Evolutionary conservation across 2,329 filamentous ascomycete species (phyloP).

Genomic region (Sclerotinia minor): DNA sequence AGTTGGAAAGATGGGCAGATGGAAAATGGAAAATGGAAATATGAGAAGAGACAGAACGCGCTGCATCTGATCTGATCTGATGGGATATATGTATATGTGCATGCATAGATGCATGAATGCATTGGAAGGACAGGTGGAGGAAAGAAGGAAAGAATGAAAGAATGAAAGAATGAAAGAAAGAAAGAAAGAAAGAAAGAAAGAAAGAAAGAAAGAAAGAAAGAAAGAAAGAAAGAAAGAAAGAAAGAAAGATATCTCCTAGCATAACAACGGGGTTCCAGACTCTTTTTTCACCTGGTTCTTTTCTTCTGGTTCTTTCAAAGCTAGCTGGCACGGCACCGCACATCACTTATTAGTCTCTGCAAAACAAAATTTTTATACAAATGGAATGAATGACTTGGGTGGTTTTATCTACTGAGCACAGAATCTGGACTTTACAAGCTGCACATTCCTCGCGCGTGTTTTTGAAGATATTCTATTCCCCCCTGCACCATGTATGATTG

Average conservation of each 20-base stretch:
- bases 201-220: not conserved
- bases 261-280: not conserved
- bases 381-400: conserved; percentile 4
- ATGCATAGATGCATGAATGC: not conserved
- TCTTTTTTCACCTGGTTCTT: not conserved
- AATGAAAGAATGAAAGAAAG: too few relatives aligned
- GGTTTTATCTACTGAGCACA: not conserved
- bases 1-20: not conserved
- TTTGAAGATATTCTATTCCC: not conserved
- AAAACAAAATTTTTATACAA: conserved; percentile 2
- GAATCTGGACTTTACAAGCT: not conserved
- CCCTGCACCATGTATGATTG: not conserved
- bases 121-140: not conserved
- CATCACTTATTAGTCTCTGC: too few relatives aligned
- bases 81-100: conserved; percentile 6
- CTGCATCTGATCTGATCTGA: not conserved
- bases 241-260: not conserved
- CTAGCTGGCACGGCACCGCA: not conserved
- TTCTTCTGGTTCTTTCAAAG: too few relatives aligned
- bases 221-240: not conserved
- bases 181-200: not conserved
- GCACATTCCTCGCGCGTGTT: not conserved
- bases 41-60: not conserved
- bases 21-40: too few relatives aligned
- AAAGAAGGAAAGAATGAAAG: not conserved